Evolutionary conservation across 2,329 filamentous ascomycete species (phyloP), one percentile per base, ranked within the genome.

Genomic region (Nannizziopsis arthrosporioides): DNA sequence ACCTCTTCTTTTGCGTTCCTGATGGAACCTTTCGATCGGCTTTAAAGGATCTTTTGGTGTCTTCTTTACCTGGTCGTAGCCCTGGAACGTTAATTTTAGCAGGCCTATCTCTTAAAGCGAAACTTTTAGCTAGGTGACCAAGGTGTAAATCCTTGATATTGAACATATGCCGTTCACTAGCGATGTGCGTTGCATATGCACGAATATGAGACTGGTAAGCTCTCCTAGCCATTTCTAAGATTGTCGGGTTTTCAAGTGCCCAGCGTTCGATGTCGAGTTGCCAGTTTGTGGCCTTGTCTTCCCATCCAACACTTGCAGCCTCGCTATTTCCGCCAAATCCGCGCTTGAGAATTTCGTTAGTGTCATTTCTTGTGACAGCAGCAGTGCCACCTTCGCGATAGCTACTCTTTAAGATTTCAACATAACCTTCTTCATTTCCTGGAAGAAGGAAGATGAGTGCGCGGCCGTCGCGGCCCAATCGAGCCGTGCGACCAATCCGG

Each of bases 121-220:
- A 98, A 19, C 84, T 86, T 72, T 98, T 98, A 6, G 90, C 90
- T 55, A 92, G 72, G 71, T 98, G 92, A 2, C 92, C 92, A 6
- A 96, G 70, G 64, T 98, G 92, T 41, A 98, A 70, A 59, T 85
- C 79, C 51, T 86, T 88, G 66, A 95, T 93, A 64, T 96, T 85
- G 64, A 98, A 98, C 62, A 84, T 89, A 45, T 73, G 72, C 45
- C 92, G 77, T 69, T 98, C 92, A 38, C 82, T 81, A 27, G 85
- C 82, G 22, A 90, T 78, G 65, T 98, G 92, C 0, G 92, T 98
- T 2, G 92, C 88, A 63, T 98, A 98, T 0, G 92, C 92, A 47
- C 92, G 77, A 47, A 98, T 82, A 60, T 96, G 89, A 44, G 85
- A 92, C 61, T 93, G 87, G 70, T 85, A 98, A 0, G 83, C 92